Evolutionary conservation across 2,329 filamentous ascomycete genomes (phyloP).

Genomic region (Lizonia empirigonia): DNA sequence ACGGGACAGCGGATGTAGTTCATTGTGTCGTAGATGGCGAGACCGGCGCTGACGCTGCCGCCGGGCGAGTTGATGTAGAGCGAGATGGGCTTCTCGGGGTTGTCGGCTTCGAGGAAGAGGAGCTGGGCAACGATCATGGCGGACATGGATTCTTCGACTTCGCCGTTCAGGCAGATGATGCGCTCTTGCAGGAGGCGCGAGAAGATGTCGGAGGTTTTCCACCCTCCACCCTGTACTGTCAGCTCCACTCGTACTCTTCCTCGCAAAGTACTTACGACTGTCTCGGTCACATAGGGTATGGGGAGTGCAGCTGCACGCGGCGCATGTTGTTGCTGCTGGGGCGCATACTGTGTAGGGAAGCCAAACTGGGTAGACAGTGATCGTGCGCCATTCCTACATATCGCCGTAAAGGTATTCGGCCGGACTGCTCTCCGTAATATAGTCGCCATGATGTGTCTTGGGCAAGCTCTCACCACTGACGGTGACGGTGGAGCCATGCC

Average conservation of each 20-base stretch:
- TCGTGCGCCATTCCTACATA: slow-evolving; percentile 25
- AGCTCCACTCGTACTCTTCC: slow-evolving; percentile 25
- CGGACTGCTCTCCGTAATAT: slow-evolving; percentile 34
- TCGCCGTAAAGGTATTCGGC: slow-evolving; percentile 19
- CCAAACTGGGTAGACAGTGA: slow-evolving; percentile 33
- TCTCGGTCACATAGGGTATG: slow-evolving; percentile 59
- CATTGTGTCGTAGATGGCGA: slow-evolving; percentile 99
- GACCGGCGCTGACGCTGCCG: slow-evolving; percentile 81
- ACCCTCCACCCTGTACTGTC: slow-evolving; percentile 54
- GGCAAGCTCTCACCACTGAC: slow-evolving; percentile 5
- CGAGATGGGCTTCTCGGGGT: slow-evolving; percentile 90
- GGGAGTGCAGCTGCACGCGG: slow-evolving; percentile 50
- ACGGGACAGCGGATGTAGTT: slow-evolving; percentile 92
- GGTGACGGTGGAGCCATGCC: slow-evolving; percentile 5
- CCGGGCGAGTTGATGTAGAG: slow-evolving; percentile 98
- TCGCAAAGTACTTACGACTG: slow-evolving; percentile 46
- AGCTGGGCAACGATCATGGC: slow-evolving; percentile 96
- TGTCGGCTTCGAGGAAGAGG: slow-evolving; percentile 96
- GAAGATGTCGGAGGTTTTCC: slow-evolving; percentile 58
- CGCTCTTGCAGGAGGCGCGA: slow-evolving; percentile 69
- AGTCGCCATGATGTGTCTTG: slow-evolving; percentile 37
- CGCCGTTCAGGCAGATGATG: slow-evolving; percentile 90
- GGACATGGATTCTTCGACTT: slow-evolving; percentile 86
- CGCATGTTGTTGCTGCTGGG: slow-evolving; percentile 27
- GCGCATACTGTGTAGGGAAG: slow-evolving; percentile 29